Evolutionary conservation across 352 stramenopile genomes (phyloP).

Genomic region (Pythium dissimile): DNA sequence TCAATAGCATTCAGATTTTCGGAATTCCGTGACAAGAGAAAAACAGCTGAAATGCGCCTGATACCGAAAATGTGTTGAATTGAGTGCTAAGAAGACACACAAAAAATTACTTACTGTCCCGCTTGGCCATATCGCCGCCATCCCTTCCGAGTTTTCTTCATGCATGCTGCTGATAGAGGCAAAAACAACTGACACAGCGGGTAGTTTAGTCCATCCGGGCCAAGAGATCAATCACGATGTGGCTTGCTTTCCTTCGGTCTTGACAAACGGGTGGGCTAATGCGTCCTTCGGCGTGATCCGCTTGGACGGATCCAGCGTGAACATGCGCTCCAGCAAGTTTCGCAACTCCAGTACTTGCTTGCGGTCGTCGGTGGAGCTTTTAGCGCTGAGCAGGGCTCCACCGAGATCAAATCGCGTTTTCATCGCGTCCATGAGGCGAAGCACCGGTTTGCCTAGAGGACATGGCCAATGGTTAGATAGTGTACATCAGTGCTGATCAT

Average conservation of each 20-base stretch:
- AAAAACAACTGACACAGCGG: conserved; percentile 12
- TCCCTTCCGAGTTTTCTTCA: no score
- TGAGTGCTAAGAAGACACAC: no score
- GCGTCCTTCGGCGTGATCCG: conserved; percentile 53
- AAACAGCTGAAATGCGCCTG: no score
- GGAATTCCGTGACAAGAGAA: background rate
- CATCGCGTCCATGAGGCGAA: conserved; percentile 40
- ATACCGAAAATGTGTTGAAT: no score
- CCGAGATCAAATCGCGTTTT: conserved; percentile 42
- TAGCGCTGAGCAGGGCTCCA: conserved; percentile 29
- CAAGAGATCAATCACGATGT: background rate
- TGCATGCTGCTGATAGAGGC: background rate
- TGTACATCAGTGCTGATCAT: background rate
- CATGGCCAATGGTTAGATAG: background rate
- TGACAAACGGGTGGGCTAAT: conserved; percentile 59
- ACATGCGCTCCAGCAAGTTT: conserved; percentile 68
- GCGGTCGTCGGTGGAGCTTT: conserved; percentile 39
- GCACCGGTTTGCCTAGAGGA: conserved; percentile 33
- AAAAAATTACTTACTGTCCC: conserved; percentile 3
- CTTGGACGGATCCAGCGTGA: conserved; percentile 55
- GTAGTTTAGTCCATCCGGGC: conserved; percentile 8
- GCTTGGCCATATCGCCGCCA: background rate
- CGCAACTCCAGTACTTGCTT: conserved; percentile 37
- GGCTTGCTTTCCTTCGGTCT: conserved; percentile 22
- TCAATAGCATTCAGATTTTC: background rate